These are phyloP conservation scores for Gossypium rotundifolium DNA, from an alignment of 345 rosid species.

Conservation along the genomic window DNA sequence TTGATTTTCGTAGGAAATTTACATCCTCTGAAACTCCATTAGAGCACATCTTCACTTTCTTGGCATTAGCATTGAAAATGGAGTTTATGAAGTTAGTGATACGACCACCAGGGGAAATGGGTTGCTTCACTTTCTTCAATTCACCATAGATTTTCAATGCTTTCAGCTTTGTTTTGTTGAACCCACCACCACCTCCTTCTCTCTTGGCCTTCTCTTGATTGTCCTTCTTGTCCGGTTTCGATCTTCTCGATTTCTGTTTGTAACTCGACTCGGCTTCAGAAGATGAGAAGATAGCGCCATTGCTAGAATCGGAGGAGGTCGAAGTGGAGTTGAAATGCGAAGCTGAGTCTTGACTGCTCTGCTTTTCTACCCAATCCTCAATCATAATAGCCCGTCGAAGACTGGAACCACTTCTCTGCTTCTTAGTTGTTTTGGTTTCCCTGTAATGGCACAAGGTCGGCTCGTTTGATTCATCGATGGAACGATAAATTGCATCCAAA, in stretches of 20 bases:
- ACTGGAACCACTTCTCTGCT: constrained; percentile 28
- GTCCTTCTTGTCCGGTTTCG: neutral
- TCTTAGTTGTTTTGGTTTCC: constrained; percentile 27
- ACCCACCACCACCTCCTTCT: constrained; percentile 40
- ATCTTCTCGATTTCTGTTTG: constrained; percentile 26
- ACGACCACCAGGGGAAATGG: constrained; percentile 70
- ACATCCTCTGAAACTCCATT: constrained; percentile 56
- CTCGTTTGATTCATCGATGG: constrained; percentile 46
- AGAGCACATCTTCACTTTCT: constrained; percentile 72
- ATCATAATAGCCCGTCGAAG: constrained; percentile 41
- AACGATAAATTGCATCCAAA: constrained; percentile 69
- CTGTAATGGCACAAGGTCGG: constrained; percentile 10
- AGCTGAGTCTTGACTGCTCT: constrained; percentile 15
- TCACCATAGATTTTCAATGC: constrained; percentile 51
- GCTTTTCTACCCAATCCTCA: constrained; percentile 53
- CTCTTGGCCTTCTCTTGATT: constrained; percentile 15
- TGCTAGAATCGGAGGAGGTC: constrained; percentile 50
- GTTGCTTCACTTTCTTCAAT: constrained; percentile 69
- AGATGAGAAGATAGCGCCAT: constrained; percentile 40
- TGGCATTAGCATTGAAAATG: constrained; percentile 58
- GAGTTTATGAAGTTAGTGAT: constrained; percentile 66
- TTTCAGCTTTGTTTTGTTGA: constrained; percentile 45
- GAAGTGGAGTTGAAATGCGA: constrained; percentile 31
- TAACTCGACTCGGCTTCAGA: constrained; percentile 42
- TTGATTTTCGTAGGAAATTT: constrained; percentile 44